Conservation (phyloP, 495 filamentous ascomycete species). For the Tuber brumale region DNA sequence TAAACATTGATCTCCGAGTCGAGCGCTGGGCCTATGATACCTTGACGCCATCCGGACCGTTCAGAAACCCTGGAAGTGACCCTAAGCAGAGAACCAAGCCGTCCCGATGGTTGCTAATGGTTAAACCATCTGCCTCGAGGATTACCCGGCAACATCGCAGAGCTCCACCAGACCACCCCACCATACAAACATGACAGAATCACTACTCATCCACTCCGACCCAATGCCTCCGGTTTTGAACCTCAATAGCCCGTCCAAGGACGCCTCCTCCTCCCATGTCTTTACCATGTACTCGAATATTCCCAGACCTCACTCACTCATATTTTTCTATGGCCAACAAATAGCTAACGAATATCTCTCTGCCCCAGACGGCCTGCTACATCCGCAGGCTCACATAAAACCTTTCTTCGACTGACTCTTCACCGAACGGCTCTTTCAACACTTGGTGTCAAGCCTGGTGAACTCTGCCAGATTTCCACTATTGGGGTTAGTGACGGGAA, state of each 20-base stretch:
- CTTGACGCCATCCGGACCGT: no score
- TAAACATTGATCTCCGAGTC: no score
- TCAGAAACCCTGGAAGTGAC: no score
- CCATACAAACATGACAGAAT: background rate
- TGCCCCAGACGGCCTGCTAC: constrained; percentile 24
- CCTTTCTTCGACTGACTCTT: constrained; percentile 37
- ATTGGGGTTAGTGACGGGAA: constrained; percentile 6
- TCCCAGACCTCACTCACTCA: background rate
- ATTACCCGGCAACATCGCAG: background rate
- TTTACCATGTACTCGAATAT: background rate
- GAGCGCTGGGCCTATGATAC: no score
- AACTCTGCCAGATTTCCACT: constrained; percentile 26
- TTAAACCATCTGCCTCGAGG: background rate
- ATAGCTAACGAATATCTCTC: background rate
- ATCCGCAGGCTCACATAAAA: constrained; percentile 34
- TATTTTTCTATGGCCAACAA: background rate
- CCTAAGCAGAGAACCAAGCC: no score
- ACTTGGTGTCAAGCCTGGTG: constrained; percentile 32
- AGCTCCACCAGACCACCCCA: background rate
- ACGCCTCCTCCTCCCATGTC: background rate
- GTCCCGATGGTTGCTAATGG: no score
- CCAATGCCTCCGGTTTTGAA: background rate
- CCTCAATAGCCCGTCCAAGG: background rate
- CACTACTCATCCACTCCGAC: background rate
- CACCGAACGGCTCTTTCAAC: constrained; percentile 24